Percentiles rank a stretch among this genome's conserved stretches.
These are phyloP conservation scores for Paramecium sexaurelia DNA, from an alignment of 73 alveolate species.

Conservation along the genomic window DNA sequence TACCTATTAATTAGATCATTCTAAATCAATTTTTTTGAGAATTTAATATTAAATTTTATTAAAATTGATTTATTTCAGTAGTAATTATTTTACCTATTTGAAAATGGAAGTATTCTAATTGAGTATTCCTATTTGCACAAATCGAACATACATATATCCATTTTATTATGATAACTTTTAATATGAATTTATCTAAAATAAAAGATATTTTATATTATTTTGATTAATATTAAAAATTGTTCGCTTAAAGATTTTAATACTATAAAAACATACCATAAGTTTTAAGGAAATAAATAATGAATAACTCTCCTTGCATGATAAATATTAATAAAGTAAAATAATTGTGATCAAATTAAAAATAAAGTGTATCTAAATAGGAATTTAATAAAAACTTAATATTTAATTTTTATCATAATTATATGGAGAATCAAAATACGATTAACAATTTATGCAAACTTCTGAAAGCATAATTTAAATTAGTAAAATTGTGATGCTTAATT, in stretches of 20 bases:
- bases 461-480: background rate
- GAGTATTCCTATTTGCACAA: constrained; percentile 17
- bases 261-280: background rate
- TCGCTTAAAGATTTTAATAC: background rate
- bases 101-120: constrained; percentile 16
- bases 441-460: background rate
- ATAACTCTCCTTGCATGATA: no score
- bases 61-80: no score
- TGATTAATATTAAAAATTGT: background rate
- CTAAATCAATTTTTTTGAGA: constrained; percentile 14
- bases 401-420: no score
- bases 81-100: constrained; percentile 6
- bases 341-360: no score
- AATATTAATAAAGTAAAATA: no score
- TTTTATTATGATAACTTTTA: background rate
- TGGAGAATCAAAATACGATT: background rate
- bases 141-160: constrained; percentile 31
- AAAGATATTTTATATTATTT: background rate
- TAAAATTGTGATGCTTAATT: background rate
- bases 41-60: background rate
- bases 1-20: background rate
- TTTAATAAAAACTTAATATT: background rate
- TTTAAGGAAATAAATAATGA: background rate
- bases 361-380: background rate
- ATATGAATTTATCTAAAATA: background rate